phyloP scores from a whole-genome alignment of 2,329 filamentous ascomycete genomes.

The Reticulascus tulasneorum region DNA sequence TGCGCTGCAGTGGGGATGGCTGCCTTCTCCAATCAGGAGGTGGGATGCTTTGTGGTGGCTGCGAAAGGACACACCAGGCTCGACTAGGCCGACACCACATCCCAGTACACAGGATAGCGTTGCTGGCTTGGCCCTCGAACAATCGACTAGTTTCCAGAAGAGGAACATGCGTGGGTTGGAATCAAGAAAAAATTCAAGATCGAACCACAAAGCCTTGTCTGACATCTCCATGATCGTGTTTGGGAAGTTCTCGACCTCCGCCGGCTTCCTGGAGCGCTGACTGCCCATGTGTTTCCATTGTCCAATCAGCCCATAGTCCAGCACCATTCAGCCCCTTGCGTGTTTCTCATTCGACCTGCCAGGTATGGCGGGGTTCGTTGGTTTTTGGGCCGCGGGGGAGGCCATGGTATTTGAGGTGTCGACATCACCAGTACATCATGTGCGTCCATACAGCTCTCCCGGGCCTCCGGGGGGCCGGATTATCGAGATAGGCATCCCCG shows the following conservation, averaged over 20 bases:
- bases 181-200: too few species aligned
- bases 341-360: conserved; percentile 6
- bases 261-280: neutral
- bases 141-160: neutral
- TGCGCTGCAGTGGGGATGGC: too few species aligned
- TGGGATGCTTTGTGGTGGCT: too few species aligned
- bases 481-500: neutral
- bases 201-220: neutral
- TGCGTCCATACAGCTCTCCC: neutral
- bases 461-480: neutral
- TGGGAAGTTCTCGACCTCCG: neutral
- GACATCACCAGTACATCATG: neutral
- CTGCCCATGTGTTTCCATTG: neutral
- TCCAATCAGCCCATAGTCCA: neutral
- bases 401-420: neutral
- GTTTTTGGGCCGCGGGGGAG: neutral
- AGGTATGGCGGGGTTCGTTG: conserved; percentile 3
- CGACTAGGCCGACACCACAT: too few species aligned
- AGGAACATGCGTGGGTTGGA: too few species aligned
- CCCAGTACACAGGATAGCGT: too few species aligned
- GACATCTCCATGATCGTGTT: neutral
- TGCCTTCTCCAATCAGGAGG: too few species aligned
- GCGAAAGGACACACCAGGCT: too few species aligned
- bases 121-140: too few species aligned
- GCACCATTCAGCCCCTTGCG: conserved; percentile 1